Evolutionary conservation across 305 asterid genomes (phyloP).

Genomic region (Solanum hybrid): DNA sequence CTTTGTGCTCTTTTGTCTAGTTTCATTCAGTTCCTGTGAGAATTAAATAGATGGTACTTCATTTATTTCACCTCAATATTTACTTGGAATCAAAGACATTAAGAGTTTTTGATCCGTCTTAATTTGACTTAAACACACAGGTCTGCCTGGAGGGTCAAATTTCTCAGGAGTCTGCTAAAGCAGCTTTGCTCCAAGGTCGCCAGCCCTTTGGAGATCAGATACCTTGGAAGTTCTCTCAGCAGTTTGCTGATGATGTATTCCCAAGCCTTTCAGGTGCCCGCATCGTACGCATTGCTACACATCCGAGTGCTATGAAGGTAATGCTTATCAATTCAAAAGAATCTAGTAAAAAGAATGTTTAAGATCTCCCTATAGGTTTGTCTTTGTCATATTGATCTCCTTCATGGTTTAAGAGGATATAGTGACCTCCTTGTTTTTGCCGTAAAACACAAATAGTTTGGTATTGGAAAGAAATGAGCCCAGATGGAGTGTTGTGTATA

Average conservation of each 20-base stretch:
- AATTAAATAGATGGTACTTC: neutral
- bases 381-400: neutral
- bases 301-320: slow-evolving; percentile 96
- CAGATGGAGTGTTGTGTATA: neutral
- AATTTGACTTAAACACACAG: slow-evolving; percentile 24
- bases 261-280: slow-evolving; percentile 95
- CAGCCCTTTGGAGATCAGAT: slow-evolving; percentile 85
- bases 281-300: slow-evolving; percentile 91
- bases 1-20: neutral
- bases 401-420: neutral
- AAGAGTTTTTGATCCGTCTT: neutral
- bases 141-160: slow-evolving; percentile 82
- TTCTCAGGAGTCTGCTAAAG: slow-evolving; percentile 59
- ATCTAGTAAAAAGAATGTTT: neutral
- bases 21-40: neutral
- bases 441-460: neutral
- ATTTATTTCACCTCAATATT: neutral
- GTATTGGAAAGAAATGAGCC: neutral
- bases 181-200: slow-evolving; percentile 56
- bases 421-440: neutral
- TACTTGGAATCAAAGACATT: neutral
- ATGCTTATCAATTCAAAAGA: neutral
- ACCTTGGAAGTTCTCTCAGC: slow-evolving; percentile 88
- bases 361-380: neutral
- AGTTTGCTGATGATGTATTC: slow-evolving; percentile 56